Base-by-base conservation (phyloP, 106 monocot genomes). In the Dioscorea alata region DNA sequence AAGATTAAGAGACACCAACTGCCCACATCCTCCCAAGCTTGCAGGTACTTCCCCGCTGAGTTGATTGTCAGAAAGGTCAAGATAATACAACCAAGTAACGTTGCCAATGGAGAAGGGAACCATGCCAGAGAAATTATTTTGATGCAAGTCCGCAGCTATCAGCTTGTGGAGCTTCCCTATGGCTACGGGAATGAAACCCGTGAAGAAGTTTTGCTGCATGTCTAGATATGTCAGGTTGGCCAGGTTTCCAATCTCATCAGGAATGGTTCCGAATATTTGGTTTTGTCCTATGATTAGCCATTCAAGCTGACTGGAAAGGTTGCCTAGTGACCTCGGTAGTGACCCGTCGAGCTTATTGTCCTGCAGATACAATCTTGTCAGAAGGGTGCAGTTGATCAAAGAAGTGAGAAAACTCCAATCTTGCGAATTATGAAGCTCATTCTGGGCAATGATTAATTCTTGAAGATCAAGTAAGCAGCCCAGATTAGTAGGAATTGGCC, bases 311-410 rank as follows among this genome's bases (percentile, higher is more conserved):
- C 4, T 53, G 53, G 53, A 53, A 53, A 53, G 53, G 73, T 78
- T 35, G 73, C 78, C 50, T 67, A 78, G 31, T 22, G 72, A 73
- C 68, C 61, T 73, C 60, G 81, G 78, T 2, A 85, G 65, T 8
- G 16, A 12, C 9, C 83, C 83, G 19, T 16, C 60, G 21, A 83
- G 74, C 6, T 32, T 28, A 42, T 79, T 83, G 7, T 28, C 13
- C 0, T 18, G 17, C 13, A 83, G 28, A 23, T 34, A 14, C 19
- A 83, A 7, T 8, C 6, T 13, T 25, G 57, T 0, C 1, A 83
- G 68, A 0, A 4, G 0, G 8, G 71, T 61, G 33, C 50, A 59
- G 50, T 72, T 83, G 18, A 69, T 14, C 19, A 84, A 16, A 0
- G 79, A 79, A 34, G 34, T 34, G 34, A 34, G 34, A 7, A 34